phyloP scores from a whole-genome alignment of 345 rosid species.

The Ceriops decandra region DNA sequence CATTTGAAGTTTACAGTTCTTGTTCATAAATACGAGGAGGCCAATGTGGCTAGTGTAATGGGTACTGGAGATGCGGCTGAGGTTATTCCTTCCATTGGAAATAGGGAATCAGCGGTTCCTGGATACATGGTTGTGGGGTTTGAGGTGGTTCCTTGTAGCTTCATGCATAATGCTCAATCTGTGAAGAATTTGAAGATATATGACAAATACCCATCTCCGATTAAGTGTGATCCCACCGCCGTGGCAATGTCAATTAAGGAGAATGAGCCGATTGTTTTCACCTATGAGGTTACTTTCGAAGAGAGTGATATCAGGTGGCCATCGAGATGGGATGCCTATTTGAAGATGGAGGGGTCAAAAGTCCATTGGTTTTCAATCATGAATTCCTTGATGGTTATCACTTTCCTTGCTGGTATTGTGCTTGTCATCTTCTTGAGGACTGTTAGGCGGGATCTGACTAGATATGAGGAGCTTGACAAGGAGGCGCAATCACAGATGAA shows the following conservation, averaged over 20 bases:
- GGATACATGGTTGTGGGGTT: slow-evolving; percentile 90
- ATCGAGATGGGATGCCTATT: slow-evolving; percentile 82
- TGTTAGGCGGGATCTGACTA: slow-evolving; percentile 79
- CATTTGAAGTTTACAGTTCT: slow-evolving; percentile 86
- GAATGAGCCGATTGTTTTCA: slow-evolving; percentile 64
- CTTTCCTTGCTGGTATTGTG: slow-evolving; percentile 87
- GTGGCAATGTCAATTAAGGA: slow-evolving; percentile 70
- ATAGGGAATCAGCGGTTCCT: slow-evolving; percentile 38
- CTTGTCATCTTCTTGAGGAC: slow-evolving; percentile 86
- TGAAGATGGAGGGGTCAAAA: slow-evolving; percentile 81
- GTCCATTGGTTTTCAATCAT: slow-evolving; percentile 90
- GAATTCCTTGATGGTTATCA: slow-evolving; percentile 76
- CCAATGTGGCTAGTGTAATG: slow-evolving; percentile 71
- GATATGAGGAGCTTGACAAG: slow-evolving; percentile 84
- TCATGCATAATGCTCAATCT: slow-evolving; percentile 47
- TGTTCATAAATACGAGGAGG: slow-evolving; percentile 78
- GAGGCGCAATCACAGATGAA: slow-evolving; percentile 94
- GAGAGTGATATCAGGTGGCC: slow-evolving; percentile 87
- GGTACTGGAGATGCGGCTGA: slow-evolving; percentile 89
- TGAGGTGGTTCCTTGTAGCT: slow-evolving; percentile 77
- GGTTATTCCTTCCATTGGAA: slow-evolving; percentile 49
- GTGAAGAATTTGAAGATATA: slow-evolving; percentile 57
- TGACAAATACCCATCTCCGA: slow-evolving; percentile 51
- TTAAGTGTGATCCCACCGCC: slow-evolving; percentile 66
- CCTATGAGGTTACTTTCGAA: slow-evolving; percentile 71